Evolutionary conservation across 2,329 filamentous ascomycete species (phyloP), one percentile per base, ranked within the genome.

Genomic region (Aspergillus chevalieri): DNA sequence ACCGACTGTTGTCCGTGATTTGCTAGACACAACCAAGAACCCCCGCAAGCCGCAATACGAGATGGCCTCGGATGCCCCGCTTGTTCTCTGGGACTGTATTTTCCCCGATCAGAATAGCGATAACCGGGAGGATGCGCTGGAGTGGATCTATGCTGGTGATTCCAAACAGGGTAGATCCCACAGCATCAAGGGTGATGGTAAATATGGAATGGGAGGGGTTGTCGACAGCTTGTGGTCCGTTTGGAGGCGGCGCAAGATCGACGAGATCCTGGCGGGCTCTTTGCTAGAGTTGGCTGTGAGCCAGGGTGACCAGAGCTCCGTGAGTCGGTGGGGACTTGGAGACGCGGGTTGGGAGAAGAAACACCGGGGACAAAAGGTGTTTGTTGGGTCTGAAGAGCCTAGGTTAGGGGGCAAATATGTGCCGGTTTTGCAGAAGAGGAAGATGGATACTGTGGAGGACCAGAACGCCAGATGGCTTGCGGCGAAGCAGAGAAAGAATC

Each of bases 11-110:
- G 77, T 97, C 41, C 77, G 82, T 46, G 77, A 85, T 21, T 76
- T 98, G 39, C 78, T 98, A 22, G 87, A 97, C 65, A 75, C 87
- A 7, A 62, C 74, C 24, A 79, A 78, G 55, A 85, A 84, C 59
- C 89, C 91, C 2, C 74, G 82, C n/a, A 84, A 86, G 55, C 93
- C 93, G 1, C 82, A 81, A 53, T 98, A 97, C 71, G 82, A 87
- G 63, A 94, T 98, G 83, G 93, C 93, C 1, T 84, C 85, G 45
- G 92, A 97, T 65, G 81, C 84, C 22, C 92, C 93, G 2, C 79
- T 98, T 7, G 93, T 97, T 14, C 80, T 98, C 5, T 97, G 92
- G 92, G 89, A 97, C 71, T 97, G 92, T 70, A 78, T 94, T 30
- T 98, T 96, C 68, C 89, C 89, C 0, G 71, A 72, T 42, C 63